These are phyloP conservation scores for Candida dendrica DNA, from an alignment of 805 yeast genomes.

Conservation along the genomic window DNA sequence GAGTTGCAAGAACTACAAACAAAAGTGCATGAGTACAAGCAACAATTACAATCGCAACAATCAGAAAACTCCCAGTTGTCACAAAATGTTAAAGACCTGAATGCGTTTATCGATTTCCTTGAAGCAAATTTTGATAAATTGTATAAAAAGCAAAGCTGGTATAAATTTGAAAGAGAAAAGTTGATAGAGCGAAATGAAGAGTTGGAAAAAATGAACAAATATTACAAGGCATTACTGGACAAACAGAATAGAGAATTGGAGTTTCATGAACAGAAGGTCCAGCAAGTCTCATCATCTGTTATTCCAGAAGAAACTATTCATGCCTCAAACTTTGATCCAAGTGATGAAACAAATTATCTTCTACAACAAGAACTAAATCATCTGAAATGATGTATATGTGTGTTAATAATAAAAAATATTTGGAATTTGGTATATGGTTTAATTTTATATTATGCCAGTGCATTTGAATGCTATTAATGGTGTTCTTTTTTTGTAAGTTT, in stretches of 20 bases:
- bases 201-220: constrained; percentile 3
- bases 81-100: constrained; percentile 11
- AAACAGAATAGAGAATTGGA: not conserved
- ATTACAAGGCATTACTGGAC: constrained; percentile 2
- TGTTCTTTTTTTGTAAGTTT: not conserved
- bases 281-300: too few relatives aligned
- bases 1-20: not conserved
- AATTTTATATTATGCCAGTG: too few relatives aligned
- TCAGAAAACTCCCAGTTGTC: constrained; percentile 4
- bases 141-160: constrained; percentile 1
- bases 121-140: constrained; percentile 10
- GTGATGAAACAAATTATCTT: too few relatives aligned
- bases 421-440: too few relatives aligned
- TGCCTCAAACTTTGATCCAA: too few relatives aligned
- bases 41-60: not conserved
- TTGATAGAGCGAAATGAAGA: constrained; percentile 9
- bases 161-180: constrained; percentile 6
- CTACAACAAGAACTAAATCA: too few relatives aligned
- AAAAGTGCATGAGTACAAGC: not conserved
- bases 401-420: too few relatives aligned
- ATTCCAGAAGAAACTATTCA: too few relatives aligned
- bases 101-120: constrained; percentile 12
- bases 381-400: too few relatives aligned
- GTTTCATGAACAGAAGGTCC: not conserved
- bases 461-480: too few relatives aligned